phyloP scores from a whole-genome alignment of 208 protist species.

The Zelonia costaricensis region DNA sequence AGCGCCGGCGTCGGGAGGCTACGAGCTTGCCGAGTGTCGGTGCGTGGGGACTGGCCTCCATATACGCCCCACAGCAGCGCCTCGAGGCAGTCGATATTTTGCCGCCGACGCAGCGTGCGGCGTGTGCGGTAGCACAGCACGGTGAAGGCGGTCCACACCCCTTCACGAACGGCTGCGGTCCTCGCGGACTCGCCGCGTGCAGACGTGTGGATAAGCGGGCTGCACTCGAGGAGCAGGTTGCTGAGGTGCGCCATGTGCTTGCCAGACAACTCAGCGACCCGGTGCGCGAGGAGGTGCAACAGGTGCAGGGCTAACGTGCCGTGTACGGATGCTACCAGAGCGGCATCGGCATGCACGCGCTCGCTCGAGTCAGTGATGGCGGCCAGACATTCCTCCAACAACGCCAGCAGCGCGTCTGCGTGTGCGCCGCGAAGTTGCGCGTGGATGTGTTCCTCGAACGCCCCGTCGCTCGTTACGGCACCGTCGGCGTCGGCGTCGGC shows the following conservation, averaged over 20 bases:
- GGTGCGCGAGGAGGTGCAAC: not conserved
- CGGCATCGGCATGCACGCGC: not conserved
- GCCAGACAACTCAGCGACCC: conserved; percentile 9
- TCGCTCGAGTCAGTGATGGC: not conserved
- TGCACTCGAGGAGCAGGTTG: conserved; percentile 5
- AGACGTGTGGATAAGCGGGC: not conserved
- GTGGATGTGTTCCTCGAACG: not conserved
- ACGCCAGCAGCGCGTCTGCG: conserved; percentile 42
- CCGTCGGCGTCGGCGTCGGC: not conserved
- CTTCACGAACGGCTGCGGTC: not conserved
- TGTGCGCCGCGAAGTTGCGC: conserved; percentile 17
- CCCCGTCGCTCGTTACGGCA: not conserved
- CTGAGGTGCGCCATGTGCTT: conserved; percentile 24
- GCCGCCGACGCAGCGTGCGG: conserved; percentile 19
- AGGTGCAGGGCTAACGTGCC: conserved; percentile 2
- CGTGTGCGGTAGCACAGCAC: conserved; percentile 34
- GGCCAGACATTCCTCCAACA: conserved; percentile 49
- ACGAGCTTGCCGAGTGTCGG: not conserved
- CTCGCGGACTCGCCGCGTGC: no score
- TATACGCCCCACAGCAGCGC: conserved; percentile 27
- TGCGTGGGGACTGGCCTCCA: not conserved
- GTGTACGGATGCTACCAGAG: not conserved
- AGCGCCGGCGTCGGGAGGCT: not conserved
- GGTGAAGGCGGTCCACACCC: conserved; percentile 13
- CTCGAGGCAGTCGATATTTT: conserved; percentile 25